Percentiles rank a stretch among this genome's conserved stretches.
phyloP scores from a whole-genome alignment of 345 rosid species.

The Citrus unshiu region DNA sequence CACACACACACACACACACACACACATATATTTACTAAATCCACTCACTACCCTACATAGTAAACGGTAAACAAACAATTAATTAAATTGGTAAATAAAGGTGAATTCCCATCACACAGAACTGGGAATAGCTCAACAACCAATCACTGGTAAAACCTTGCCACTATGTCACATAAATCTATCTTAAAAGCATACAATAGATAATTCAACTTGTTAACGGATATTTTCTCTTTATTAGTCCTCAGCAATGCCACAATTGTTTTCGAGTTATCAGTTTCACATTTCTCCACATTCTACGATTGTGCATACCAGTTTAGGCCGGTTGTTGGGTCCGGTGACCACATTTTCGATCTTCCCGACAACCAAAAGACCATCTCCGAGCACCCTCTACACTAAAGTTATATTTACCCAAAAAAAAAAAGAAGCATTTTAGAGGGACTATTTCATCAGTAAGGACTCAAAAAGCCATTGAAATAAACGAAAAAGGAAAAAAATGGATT shows the following conservation, averaged over 20 bases:
- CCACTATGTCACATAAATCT: too few species aligned
- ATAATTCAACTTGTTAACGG: background rate
- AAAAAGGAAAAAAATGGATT: background rate
- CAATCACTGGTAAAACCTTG: too few species aligned
- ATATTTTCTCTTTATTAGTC: background rate
- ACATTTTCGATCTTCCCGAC: slow-evolving; percentile 92
- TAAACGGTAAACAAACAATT: too few species aligned
- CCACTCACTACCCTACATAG: too few species aligned
- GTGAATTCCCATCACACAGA: too few species aligned
- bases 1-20: too few species aligned
- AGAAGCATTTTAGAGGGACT: background rate
- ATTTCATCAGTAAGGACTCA: background rate
- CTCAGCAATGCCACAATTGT: background rate
- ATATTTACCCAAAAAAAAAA: background rate
- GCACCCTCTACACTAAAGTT: slow-evolving; percentile 59
- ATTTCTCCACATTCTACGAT: slow-evolving; percentile 96
- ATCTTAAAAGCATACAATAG: background rate
- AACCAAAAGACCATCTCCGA: slow-evolving; percentile 85
- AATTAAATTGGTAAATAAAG: too few species aligned
- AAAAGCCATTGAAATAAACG: background rate
- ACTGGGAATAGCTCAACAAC: too few species aligned
- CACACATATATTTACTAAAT: too few species aligned
- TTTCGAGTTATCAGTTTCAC: slow-evolving; percentile 29
- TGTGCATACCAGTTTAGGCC: slow-evolving; percentile 75
- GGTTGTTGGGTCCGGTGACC: slow-evolving; percentile 84